Conservation (phyloP, 352 stramenopile genomes). For the Peronospora belbahrii region DNA sequence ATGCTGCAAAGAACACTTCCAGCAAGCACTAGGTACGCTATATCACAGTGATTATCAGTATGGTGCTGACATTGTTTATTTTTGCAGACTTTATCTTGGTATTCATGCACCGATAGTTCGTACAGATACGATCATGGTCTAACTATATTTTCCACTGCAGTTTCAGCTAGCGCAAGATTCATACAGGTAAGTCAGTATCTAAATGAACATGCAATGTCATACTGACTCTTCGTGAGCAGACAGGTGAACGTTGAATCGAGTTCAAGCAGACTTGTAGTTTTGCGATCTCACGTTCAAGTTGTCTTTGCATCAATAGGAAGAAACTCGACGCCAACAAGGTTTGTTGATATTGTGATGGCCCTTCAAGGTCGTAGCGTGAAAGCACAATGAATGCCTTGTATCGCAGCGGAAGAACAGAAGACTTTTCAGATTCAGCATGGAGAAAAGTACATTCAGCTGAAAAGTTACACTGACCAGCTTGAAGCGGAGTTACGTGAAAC, state of each 20-base stretch:
- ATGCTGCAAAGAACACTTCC: slow-evolving; percentile 49
- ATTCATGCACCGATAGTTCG: background rate
- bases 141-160: slow-evolving; percentile 22
- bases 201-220: background rate
- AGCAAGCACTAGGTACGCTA: slow-evolving; percentile 50
- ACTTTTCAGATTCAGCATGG: slow-evolving; percentile 70
- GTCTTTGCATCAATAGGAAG: slow-evolving; percentile 31
- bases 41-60: background rate
- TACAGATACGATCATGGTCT: slow-evolving; percentile 1
- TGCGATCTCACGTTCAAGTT: background rate
- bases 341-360: background rate
- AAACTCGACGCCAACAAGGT: slow-evolving; percentile 72
- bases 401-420: slow-evolving; percentile 71
- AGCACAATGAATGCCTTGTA: background rate
- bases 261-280: background rate
- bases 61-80: slow-evolving; percentile 2
- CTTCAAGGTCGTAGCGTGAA: background rate
- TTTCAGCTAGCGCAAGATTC: slow-evolving; percentile 82
- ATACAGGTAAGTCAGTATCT: slow-evolving; percentile 37
- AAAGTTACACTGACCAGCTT: slow-evolving; percentile 77
- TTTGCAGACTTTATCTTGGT: slow-evolving; percentile 70
- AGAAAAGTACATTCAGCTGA: slow-evolving; percentile 85
- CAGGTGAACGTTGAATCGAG: slow-evolving; percentile 28
- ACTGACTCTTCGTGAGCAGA: slow-evolving; percentile 23
- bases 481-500: slow-evolving; percentile 73